phyloP scores from a whole-genome alignment of 2,329 filamentous ascomycete species.

The Cryphonectria naterciae region DNA sequence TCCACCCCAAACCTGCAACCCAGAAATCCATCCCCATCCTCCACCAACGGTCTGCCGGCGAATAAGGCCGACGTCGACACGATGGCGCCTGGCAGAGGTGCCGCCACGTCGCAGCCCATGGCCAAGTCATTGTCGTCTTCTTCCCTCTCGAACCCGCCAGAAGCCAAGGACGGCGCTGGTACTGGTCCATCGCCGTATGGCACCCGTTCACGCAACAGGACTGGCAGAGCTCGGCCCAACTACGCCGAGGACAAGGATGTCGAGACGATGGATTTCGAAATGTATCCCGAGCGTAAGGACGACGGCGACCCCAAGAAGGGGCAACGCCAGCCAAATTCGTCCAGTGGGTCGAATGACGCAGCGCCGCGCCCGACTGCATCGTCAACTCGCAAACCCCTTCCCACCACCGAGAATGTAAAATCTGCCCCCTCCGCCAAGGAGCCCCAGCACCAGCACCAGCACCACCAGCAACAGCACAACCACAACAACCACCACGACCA shows the following conservation, averaged over 20 bases:
- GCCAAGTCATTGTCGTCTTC: constrained; percentile 53
- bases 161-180: constrained; percentile 53
- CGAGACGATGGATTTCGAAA: constrained; percentile 84
- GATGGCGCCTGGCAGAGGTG: constrained; percentile 31
- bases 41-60: constrained; percentile 37
- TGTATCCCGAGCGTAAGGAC: constrained; percentile 59
- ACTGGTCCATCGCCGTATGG: constrained; percentile 75
- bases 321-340: constrained; percentile 42
- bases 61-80: constrained; percentile 38
- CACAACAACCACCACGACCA: constrained; percentile 39
- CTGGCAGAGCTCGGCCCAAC: constrained; percentile 79
- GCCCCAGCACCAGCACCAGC: constrained; percentile 38
- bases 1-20: constrained; percentile 35
- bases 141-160: constrained; percentile 47
- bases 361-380: constrained; percentile 34
- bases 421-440: constrained; percentile 34
- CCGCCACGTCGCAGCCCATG: constrained; percentile 47
- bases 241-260: constrained; percentile 94
- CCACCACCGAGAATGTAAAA: constrained; percentile 45
- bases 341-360: constrained; percentile 42
- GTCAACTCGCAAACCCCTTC: constrained; percentile 37
- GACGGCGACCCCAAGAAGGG: constrained; percentile 59
- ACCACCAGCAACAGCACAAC: constrained; percentile 38
- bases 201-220: constrained; percentile 90
- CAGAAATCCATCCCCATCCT: constrained; percentile 32